Base-by-base conservation (phyloP, 1,139 yeast genomes). In the Wickerhamomyces sp. region DNA sequence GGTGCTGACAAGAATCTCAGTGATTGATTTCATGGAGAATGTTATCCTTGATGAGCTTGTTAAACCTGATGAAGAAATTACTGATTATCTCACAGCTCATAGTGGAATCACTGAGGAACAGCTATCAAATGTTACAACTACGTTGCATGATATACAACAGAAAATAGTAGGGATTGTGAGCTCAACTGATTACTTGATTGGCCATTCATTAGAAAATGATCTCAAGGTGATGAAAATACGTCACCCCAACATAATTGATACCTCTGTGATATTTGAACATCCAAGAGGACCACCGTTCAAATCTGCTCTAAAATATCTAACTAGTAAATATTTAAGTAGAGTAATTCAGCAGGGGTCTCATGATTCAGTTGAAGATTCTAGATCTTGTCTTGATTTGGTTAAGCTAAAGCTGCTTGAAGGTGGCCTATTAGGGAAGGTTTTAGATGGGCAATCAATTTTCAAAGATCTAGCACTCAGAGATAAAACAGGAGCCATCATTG, bases 21-120 rank as follows among this genome's bases (percentile, higher is more conserved):
- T 92, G 15, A 72, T 88, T 2, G 78, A 86, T 56, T 78, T 77
- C 52, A 68, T 78, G 28, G 76, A 74, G 10, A 70, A 73, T 7
- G 73, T 78, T 0, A 62, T 90, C 1, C 61, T 83, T 43, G 96
- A 90, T 56, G 73, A 78, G 47, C 70, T 78, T 21, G 96, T 92
- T 5, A 78, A 83, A 54, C 98, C 97, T 0, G 68, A 66, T 1
- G 83, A 73, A 24, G 76, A 72, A 31, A 88, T 92, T 39, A 74
- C 74, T 1, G 94, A 92, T 58, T 92, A 90, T 56, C 64, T 85
- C 20, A 92, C 97, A 0, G 67, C 68, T 50, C 92, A 76, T 56
- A 88, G 96, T 18, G 98, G 98, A 0, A 86, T 92, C 35, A 87
- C 96, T 0, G 76, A 72, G 43, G 92, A 81, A 43, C 63, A 72